Conservation (phyloP, 2,329 filamentous ascomycete species). For the Dothiorella sarmentorum region DNA sequence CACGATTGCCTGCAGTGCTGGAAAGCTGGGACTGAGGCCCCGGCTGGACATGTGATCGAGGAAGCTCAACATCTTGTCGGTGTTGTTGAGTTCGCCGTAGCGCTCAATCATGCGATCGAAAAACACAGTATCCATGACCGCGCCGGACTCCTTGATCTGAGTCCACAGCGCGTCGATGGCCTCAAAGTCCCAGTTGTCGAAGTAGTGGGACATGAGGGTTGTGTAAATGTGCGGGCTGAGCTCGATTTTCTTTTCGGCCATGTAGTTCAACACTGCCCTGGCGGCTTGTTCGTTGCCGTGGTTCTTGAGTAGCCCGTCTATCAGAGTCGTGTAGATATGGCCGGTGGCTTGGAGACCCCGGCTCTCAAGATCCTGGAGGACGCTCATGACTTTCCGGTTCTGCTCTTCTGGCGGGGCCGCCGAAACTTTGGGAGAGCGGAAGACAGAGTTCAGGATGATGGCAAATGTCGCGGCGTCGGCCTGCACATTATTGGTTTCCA, state of each 20-base stretch:
- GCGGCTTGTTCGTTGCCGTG: constrained; percentile 50
- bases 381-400: constrained; percentile 24
- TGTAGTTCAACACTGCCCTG: constrained; percentile 59
- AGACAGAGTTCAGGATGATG: constrained; percentile 62
- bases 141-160: constrained; percentile 36
- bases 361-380: background rate
- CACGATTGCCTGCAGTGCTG: constrained; percentile 38
- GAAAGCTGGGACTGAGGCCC: constrained; percentile 43
- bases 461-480: constrained; percentile 70
- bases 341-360: background rate
- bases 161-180: constrained; percentile 59
- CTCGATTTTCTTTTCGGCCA: constrained; percentile 52
- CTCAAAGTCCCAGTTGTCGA: constrained; percentile 57
- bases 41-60: constrained; percentile 38
- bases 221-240: constrained; percentile 68
- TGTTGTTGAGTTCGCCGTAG: constrained; percentile 56
- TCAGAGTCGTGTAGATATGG: constrained; percentile 62
- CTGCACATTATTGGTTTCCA: constrained; percentile 54
- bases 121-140: constrained; percentile 54
- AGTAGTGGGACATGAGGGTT: constrained; percentile 66
- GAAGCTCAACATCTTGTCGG: constrained; percentile 43
- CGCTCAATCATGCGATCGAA: constrained; percentile 70
- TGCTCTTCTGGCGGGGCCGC: constrained; percentile 49
- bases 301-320: constrained; percentile 59
- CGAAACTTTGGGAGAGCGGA: constrained; percentile 49